phyloP scores from a whole-genome alignment of 2,329 filamentous ascomycete genomes.

The Diaporthe nobilis region DNA sequence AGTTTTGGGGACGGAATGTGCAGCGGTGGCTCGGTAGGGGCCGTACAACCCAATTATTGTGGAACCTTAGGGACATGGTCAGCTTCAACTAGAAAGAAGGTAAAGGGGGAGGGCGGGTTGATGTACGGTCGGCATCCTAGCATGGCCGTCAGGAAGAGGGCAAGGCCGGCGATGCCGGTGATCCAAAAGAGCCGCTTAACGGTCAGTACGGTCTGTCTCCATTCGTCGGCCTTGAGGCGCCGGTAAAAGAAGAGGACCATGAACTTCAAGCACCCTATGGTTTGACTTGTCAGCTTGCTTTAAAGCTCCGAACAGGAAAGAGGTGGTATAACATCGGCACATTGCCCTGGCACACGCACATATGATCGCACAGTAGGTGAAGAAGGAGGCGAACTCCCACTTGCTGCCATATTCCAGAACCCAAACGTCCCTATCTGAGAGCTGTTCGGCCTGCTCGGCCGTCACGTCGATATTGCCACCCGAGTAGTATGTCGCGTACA shows the following conservation, averaged over 20 bases:
- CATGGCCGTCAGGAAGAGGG: slow-evolving; percentile 37
- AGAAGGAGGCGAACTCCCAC: slow-evolving; percentile 47
- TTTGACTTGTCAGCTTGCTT: background rate
- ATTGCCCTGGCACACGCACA: slow-evolving; percentile 41
- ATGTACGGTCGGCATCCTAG: slow-evolving; percentile 36
- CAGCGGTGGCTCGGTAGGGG: slow-evolving; percentile 42
- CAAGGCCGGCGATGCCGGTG: slow-evolving; percentile 43
- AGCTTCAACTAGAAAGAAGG: background rate
- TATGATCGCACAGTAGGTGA: slow-evolving; percentile 47
- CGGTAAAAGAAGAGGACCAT: slow-evolving; percentile 48
- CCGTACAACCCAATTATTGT: slow-evolving; percentile 46
- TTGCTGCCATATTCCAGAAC: slow-evolving; percentile 45
- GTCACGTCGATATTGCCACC: slow-evolving; percentile 46
- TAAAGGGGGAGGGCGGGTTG: rapidly evolving
- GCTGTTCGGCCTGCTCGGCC: slow-evolving; percentile 31
- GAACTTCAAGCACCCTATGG: slow-evolving; percentile 47
- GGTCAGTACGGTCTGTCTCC: slow-evolving; percentile 37
- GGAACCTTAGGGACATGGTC: slow-evolving; percentile 21
- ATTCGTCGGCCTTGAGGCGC: slow-evolving; percentile 46
- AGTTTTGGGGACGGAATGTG: slow-evolving; percentile 37
- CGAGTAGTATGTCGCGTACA: slow-evolving; percentile 46
- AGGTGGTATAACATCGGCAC: rapidly evolving
- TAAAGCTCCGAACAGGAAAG: rapidly evolving
- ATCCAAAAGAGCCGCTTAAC: slow-evolving; percentile 44
- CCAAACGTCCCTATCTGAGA: slow-evolving; percentile 44